phyloP scores from a whole-genome alignment of 208 protist genomes.

The Blechomonas ayalai region DNA sequence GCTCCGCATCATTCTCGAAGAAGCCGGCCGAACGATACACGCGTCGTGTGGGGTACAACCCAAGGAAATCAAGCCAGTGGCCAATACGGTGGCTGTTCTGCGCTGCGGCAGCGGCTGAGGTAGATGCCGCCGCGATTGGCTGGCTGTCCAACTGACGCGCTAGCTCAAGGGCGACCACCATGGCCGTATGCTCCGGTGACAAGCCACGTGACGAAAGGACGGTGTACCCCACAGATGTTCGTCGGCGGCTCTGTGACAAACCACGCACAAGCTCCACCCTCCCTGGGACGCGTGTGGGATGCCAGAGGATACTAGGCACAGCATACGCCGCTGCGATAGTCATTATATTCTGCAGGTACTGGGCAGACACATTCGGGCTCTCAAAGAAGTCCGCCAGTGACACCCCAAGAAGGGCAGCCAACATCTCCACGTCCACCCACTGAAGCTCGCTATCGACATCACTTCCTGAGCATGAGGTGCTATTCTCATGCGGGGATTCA shows the following conservation, averaged over 20 bases:
- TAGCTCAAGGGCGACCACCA: slow-evolving; percentile 63
- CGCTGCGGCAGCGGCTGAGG: slow-evolving; percentile 22
- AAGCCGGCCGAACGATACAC: slow-evolving; percentile 20
- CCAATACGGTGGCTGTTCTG: slow-evolving; percentile 41
- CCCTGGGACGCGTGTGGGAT: slow-evolving; percentile 34
- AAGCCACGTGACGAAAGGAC: slow-evolving; percentile 15
- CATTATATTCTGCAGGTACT: slow-evolving; percentile 74
- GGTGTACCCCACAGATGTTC: too few species aligned
- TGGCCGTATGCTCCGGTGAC: slow-evolving; percentile 70
- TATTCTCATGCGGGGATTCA: too few species aligned
- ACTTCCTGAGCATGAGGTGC: too few species aligned
- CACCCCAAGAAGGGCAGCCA: slow-evolving; percentile 49
- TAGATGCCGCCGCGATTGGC: slow-evolving; percentile 25
- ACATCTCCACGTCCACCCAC: slow-evolving; percentile 76
- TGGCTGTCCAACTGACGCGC: slow-evolving; percentile 46
- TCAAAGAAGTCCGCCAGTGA: slow-evolving; percentile 69
- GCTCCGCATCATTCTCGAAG: slow-evolving; percentile 4
- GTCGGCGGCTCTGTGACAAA: slow-evolving; percentile 14
- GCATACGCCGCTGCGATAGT: slow-evolving; percentile 34
- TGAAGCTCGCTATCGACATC: slow-evolving; percentile 39
- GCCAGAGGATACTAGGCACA: slow-evolving; percentile 69
- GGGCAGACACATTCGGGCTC: slow-evolving; percentile 25
- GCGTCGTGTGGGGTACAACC: slow-evolving; percentile 35
- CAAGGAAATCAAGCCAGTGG: slow-evolving; percentile 40
- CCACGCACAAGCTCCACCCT: slow-evolving; percentile 28